A percentile compares a stretch with the other conserved stretches of the same genome.
phyloP scores from a whole-genome alignment of 495 filamentous ascomycete species.

The Acidiella bohemica region DNA sequence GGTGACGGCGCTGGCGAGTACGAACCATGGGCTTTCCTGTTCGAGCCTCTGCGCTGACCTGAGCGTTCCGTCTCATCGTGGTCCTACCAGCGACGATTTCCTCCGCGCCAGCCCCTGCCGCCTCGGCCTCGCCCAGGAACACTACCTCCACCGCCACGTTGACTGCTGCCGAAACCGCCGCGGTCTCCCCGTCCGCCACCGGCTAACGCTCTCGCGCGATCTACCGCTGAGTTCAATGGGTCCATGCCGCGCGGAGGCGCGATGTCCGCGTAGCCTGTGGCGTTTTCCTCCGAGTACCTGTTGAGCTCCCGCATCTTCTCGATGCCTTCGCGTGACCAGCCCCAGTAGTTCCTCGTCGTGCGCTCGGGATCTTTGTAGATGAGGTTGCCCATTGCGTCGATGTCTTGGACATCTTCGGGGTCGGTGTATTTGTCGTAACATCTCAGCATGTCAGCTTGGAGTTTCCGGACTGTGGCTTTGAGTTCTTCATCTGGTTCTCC shows the following conservation, averaged over 20 bases:
- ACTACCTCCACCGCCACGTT: not conserved
- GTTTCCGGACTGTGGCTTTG: slow-evolving; percentile 2
- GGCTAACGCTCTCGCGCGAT: slow-evolving; percentile 2
- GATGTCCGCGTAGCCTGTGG: slow-evolving; percentile 4
- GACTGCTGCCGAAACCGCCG: not conserved
- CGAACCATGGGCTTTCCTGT: no score
- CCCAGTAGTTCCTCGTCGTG: slow-evolving; percentile 17
- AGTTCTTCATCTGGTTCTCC: slow-evolving; percentile 4
- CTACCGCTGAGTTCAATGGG: not conserved
- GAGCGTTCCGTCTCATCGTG: no score
- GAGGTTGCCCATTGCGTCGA: slow-evolving; percentile 15
- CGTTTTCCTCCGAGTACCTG: not conserved
- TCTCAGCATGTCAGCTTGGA: slow-evolving; percentile 6
- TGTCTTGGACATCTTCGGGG: slow-evolving; percentile 14
- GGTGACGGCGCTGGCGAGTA: no score
- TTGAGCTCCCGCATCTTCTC: slow-evolving; percentile 5
- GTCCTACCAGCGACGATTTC: no score
- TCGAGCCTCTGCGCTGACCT: no score
- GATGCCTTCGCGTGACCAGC: slow-evolving; percentile 11
- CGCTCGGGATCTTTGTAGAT: slow-evolving; percentile 14
- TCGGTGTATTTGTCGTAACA: slow-evolving; percentile 10
- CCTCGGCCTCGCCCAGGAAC: not conserved
- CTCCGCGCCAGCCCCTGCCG: not conserved
- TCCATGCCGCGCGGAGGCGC: not conserved
- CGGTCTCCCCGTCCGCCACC: not conserved